Percentiles rank a stretch among this genome's conserved stretches.
These are phyloP conservation scores for Venturiaceae sp. DNA, from an alignment of 2,329 filamentous ascomycete genomes.

Conservation along the genomic window DNA sequence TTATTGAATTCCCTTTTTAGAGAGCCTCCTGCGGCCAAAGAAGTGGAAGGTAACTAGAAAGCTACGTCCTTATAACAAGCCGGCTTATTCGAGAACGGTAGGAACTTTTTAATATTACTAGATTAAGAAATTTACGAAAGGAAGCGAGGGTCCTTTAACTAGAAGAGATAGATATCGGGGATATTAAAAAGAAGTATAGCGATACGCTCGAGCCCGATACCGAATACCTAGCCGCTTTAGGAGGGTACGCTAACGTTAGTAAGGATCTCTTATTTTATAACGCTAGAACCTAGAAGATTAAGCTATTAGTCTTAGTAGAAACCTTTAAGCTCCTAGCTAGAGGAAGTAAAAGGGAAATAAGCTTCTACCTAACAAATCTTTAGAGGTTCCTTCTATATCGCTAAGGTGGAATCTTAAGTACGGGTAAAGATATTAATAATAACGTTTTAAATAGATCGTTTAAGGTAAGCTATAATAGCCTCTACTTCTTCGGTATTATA, in stretches of 20 bases:
- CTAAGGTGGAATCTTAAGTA: conserved; percentile 40
- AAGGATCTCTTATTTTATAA: conserved; percentile 76
- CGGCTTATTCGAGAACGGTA: conserved; percentile 85
- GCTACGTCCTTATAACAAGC: conserved; percentile 85
- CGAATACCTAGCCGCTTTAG: conserved; percentile 89
- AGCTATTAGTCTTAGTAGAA: conserved; percentile 94
- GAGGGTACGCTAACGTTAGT: conserved; percentile 64
- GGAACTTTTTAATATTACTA: conserved; percentile 49
- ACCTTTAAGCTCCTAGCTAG: conserved; percentile 93
- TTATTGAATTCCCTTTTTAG: conserved; percentile 56
- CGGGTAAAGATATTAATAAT: conserved; percentile 71
- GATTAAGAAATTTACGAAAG: conserved; percentile 61
- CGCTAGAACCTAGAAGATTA: conserved; percentile 86
- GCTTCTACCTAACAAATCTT: conserved; percentile 91
- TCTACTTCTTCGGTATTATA: conserved; percentile 71
- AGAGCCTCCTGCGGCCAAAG: conserved; percentile 29
- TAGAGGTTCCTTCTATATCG: conserved; percentile 52
- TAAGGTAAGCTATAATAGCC: conserved; percentile 75
- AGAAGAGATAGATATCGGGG: conserved; percentile 93
- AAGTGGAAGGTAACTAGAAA: conserved; percentile 63
- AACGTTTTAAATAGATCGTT: conserved; percentile 79
- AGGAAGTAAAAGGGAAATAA: conserved; percentile 94
- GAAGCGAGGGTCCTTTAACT: conserved; percentile 80
- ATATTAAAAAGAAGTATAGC: conserved; percentile 97
- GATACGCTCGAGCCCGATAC: conserved; percentile 85